A percentile compares a stretch with the other conserved stretches of the same genome.
These are phyloP conservation scores for Waitea zeae DNA, from an alignment of 1,284 basidiomycete genomes.

Conservation along the genomic window DNA sequence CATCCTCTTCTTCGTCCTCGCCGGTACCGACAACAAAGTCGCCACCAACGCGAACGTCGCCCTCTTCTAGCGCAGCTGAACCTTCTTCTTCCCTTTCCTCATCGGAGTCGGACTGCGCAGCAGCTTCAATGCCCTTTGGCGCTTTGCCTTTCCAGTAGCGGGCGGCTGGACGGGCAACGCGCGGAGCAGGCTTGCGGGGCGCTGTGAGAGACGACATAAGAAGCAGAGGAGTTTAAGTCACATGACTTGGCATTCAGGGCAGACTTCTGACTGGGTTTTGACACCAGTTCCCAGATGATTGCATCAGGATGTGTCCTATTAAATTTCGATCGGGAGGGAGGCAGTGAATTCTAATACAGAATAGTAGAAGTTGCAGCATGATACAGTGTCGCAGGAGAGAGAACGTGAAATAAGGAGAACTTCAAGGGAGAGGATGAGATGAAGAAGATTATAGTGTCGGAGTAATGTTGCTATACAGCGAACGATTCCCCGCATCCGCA, in stretches of 20 bases:
- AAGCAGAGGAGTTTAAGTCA: no score
- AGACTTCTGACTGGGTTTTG: no score
- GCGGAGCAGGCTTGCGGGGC: conserved; percentile 57
- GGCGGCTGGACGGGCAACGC: conserved; percentile 51
- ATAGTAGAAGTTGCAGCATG: no score
- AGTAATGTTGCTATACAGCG: conserved; percentile 30
- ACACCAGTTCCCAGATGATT: no score
- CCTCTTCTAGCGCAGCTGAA: conserved; percentile 14
- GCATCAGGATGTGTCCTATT: no score
- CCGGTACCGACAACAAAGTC: conserved; percentile 27
- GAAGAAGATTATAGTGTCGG: no score
- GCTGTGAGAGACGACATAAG: no score
- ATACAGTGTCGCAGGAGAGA: background rate
- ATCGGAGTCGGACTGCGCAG: conserved; percentile 36
- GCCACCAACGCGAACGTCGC: conserved; percentile 38
- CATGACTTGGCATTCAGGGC: no score
- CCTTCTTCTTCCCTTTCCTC: conserved; percentile 21
- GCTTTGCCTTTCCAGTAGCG: conserved; percentile 78
- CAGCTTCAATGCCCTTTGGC: conserved; percentile 45
- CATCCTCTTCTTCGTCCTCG: conserved; percentile 27
- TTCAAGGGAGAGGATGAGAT: no score
- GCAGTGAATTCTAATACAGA: no score
- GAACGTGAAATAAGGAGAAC: background rate
- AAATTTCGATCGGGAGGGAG: background rate
- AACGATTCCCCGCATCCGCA: conserved; percentile 93